Base-by-base conservation (phyloP, 208 protist species). In the Acanthamoeba quina region DNA sequence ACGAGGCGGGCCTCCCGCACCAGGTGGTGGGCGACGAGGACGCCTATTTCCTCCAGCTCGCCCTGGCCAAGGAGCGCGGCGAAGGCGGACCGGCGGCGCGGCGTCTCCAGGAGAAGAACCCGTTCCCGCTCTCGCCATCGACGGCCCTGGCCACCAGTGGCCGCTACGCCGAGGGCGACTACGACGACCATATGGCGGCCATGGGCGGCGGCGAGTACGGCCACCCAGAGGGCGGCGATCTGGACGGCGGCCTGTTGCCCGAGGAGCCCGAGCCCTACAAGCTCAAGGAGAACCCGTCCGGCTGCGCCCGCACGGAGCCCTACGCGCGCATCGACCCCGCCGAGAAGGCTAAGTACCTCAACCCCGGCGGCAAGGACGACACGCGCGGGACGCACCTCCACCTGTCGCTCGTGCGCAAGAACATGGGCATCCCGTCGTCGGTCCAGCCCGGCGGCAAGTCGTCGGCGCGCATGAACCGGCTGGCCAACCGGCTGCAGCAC, bases 301-400 rank as follows among this genome's bases (percentile, higher is more conserved):
- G 83, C 17, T 90, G 83, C 83, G 83, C 83, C 4, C 49, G 83
- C 10, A 90, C 83, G 60, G 83, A 90, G 34, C 56, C 56, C 54
- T 90, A 70, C 34, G 56, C 56, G 19, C 83, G 19, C 24, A 90
- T 90, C 83, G 56, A 62, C 31, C 83, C 83, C 9, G 52, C 83
- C n/a, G 83, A 90, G 83, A 90, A 90, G 60, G 83, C 83, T 54
- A 90, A 62, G 56, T 90, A 90, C 26, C 58, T 90, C 54, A 72
- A 62, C 60, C 24, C 52, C 9, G 52, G 52, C 17, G 52, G 52
- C 83, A 62, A 90, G 60, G 60, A 90, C 56, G 83, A 70, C 11
- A 41, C 74, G 74, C 49, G 74, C 44, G 49, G 68, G 68, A 76
- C 34, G 68, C 68, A 85, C 26, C 49, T 85, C 7, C 68, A 85